Conservation (phyloP, 192 early-diverging fungal genomes). For the Mortierella antarctica region DNA sequence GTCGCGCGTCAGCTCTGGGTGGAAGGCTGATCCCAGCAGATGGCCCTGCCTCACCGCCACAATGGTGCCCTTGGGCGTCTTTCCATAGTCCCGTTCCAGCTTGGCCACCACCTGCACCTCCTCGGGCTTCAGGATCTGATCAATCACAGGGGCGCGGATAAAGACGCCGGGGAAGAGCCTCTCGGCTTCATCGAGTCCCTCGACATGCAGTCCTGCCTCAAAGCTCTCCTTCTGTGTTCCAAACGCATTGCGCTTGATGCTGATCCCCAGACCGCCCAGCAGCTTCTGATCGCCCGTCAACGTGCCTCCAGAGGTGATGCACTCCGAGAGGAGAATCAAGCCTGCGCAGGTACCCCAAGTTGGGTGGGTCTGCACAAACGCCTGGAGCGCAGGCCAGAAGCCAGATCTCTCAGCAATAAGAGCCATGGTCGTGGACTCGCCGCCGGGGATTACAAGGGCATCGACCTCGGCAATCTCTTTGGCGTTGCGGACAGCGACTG, state of each 20-base stretch:
- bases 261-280: conserved; percentile 84
- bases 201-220: conserved; percentile 71
- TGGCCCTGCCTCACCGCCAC: conserved; percentile 93
- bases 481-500: conserved; percentile 73
- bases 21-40: conserved; percentile 92
- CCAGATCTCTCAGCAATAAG: conserved; percentile 90
- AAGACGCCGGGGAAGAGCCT: conserved; percentile 78
- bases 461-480: conserved; percentile 81
- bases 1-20: conserved; percentile 95
- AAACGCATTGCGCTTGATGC: conserved; percentile 94
- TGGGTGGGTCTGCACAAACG: conserved; percentile 81
- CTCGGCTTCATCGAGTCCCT: conserved; percentile 56
- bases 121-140: conserved; percentile 69
- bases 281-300: conserved; percentile 90
- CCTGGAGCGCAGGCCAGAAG: conserved; percentile 79
- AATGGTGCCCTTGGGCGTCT: conserved; percentile 68
- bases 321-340: conserved; percentile 89
- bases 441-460: conserved; percentile 94
- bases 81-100: conserved; percentile 67
- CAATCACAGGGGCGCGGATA: conserved; percentile 95
- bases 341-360: conserved; percentile 98
- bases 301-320: conserved; percentile 67
- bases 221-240: conserved; percentile 95
- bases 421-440: conserved; percentile 95
- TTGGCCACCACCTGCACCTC: conserved; percentile 79